These are phyloP conservation scores for Eustoma russellianum DNA, from an alignment of 257 asterid genomes.

Conservation along the genomic window DNA sequence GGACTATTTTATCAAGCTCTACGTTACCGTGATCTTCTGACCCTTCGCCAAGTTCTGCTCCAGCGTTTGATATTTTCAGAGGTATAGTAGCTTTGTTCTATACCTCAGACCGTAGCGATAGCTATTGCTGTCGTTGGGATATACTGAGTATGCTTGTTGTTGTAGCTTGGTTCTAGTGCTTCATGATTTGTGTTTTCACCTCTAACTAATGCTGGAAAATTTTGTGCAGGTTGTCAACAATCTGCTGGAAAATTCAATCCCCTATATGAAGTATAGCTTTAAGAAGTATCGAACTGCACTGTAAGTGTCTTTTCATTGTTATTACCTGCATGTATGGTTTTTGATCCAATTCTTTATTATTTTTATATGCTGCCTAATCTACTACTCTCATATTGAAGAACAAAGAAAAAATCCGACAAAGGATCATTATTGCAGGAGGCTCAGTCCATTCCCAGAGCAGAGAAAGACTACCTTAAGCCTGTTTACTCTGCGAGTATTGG, in stretches of 20 bases:
- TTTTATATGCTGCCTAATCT: slow-evolving; percentile 7
- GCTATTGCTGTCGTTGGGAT: too few species aligned
- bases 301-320: slow-evolving; percentile 24
- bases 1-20: slow-evolving; percentile 91
- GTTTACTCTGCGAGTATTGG: slow-evolving; percentile 79
- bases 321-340: neutral
- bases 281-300: slow-evolving; percentile 65
- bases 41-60: slow-evolving; percentile 81
- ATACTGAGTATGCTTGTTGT: too few species aligned
- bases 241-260: slow-evolving; percentile 78
- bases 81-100: too few species aligned
- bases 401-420: slow-evolving; percentile 42
- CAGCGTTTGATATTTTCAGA: slow-evolving; percentile 88
- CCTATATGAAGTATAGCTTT: slow-evolving; percentile 75
- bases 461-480: slow-evolving; percentile 86
- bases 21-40: slow-evolving; percentile 74
- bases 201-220: slow-evolving; percentile 2
- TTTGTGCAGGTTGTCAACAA: slow-evolving; percentile 67
- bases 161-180: too few species aligned
- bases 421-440: slow-evolving; percentile 37
- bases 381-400: slow-evolving; percentile 34
- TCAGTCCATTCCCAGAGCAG: slow-evolving; percentile 56
- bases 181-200: neutral
- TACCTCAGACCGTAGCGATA: too few species aligned
- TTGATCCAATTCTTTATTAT: neutral